Base-by-base conservation (phyloP, 805 yeast species). In the Saturnispora saitoi region DNA sequence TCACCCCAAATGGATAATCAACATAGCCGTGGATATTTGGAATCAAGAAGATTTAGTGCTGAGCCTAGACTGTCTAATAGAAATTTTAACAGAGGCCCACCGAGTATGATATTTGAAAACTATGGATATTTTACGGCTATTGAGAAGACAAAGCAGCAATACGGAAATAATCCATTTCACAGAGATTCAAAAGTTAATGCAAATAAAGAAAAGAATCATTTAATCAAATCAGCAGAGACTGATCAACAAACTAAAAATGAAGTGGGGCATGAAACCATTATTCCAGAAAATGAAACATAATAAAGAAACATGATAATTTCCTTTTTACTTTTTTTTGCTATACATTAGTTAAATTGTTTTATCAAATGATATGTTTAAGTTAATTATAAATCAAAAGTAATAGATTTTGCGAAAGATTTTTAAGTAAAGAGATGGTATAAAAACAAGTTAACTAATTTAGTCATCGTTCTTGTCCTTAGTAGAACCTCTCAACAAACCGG, bases 401-500 rank as follows among this genome's bases (percentile, higher is more conserved):
- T 34, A 20, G 38, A 29, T 26, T 43, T 49, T 42, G 42, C 47
- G 47, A 38, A 43, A 45, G 45, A 42, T 49, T 34, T 50, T 43
- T 34, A 43, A 43, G 53, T 31, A 47, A 43, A 47, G 49, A 43
- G 30, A 26, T 26, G 31, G 42, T 26, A 39, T 39, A 39, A 39
- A 39, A 26, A 39, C 42, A 39, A 39, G 42, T 39, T 50, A 51
- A 49, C 49, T 52, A 54, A 50, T 53, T 52, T 62, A 62, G 51
- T 62, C 66, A 47, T 60, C 65, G 54, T 58, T 56, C 64, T 62
- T 62, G 52, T 62, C 88, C 80, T 90, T 96, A 36, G 39, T 36
- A 71, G 98, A 86, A 88, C 98, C 98, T 80, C 98, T 89, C 76
- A 90, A 83, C 76, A 90, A 86, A 91, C 98, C 98, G 69, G 98